Base-by-base conservation (phyloP, 441 rosid species). In the Francoa sonchifolia region DNA sequence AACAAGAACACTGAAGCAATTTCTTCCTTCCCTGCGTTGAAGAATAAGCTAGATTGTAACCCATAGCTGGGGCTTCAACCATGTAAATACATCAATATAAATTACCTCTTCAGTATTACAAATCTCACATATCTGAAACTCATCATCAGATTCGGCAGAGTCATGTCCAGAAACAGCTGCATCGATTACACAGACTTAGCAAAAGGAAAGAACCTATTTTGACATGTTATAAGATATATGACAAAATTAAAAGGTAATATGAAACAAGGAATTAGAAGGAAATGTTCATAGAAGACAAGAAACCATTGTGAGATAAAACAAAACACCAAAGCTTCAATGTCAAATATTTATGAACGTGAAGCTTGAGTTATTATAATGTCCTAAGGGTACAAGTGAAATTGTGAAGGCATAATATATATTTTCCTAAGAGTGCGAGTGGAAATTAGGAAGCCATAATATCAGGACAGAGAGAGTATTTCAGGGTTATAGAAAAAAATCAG, bases 81-180 rank as follows among this genome's bases (percentile, higher is more conserved):
- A 33, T 21, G 32, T 3, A 25, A 52, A 26, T 16, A 46, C 39
- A 53, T 42, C 40, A 45, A 44, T 50, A 66, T 10, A 57, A 28
- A 32, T 59, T 77, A 90, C 96, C 94, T 74, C 95, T 72, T 92
- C 99, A 50, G 58, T 51, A 52, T 67, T 92, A 76, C 96, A 92
- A 42, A 92, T 73, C 58, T 72, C 89, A 58, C 99, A 92, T 40
- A 92, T 86, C 73, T 86, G 99, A 77, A 86, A 92, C 74, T 92
- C 99, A 20, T 92, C 96, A 72, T 86, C 95, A 35, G 99, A 92
- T 69, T 82, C 98, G 37, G 73, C 54, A 52, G 96, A 82, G 41
- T 79, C 94, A 22, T 63, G 73, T 9, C 55, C 80, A 66, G 99
- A 82, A 38, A 78, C 96, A 64, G 77, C 99, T 90, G 81, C 78